Evolutionary conservation across 1,284 basidiomycete genomes (phyloP).

Genomic region (Irpex sp.): DNA sequence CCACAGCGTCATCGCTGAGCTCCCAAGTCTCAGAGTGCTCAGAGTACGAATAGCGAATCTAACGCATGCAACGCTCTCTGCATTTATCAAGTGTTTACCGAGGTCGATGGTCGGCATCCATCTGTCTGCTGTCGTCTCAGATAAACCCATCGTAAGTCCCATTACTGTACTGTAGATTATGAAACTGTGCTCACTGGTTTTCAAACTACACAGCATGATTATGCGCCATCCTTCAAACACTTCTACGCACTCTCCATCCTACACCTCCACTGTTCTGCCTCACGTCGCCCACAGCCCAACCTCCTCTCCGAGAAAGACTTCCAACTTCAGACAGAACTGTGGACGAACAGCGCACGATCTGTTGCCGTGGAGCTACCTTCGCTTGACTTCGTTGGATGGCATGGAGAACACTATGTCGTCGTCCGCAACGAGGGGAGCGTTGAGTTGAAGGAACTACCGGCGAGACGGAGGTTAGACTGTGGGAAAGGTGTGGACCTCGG

Average conservation of each 20-base stretch:
- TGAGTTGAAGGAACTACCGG: conserved; percentile 73
- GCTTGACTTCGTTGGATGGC: conserved; percentile 74
- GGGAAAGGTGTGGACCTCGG: conserved; percentile 76
- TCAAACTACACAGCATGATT: conserved; percentile 51
- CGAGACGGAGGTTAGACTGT: conserved; percentile 65
- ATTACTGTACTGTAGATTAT: background rate
- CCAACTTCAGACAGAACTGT: conserved; percentile 62
- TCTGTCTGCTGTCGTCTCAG: conserved; percentile 56
- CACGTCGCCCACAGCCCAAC: conserved; percentile 61
- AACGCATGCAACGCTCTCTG: conserved; percentile 42
- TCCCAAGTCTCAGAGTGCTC: conserved; percentile 59
- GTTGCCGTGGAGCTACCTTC: conserved; percentile 57
- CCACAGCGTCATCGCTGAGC: conserved; percentile 54
- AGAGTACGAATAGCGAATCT: conserved; percentile 63
- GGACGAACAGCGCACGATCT: conserved; percentile 56
- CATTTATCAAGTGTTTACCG: conserved; percentile 55
- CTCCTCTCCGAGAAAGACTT: conserved; percentile 68
- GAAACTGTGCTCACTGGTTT: conserved; percentile 2
- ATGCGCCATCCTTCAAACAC: conserved; percentile 51
- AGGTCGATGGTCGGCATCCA: conserved; percentile 60
- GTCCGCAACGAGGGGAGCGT: conserved; percentile 47
- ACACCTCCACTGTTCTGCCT: conserved; percentile 57
- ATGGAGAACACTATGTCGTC: conserved; percentile 74
- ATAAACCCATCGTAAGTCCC: conserved; percentile 55
- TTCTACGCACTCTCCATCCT: conserved; percentile 65